These are phyloP conservation scores for Penicillium lividum DNA, from an alignment of 495 filamentous ascomycete genomes.

Conservation along the genomic window DNA sequence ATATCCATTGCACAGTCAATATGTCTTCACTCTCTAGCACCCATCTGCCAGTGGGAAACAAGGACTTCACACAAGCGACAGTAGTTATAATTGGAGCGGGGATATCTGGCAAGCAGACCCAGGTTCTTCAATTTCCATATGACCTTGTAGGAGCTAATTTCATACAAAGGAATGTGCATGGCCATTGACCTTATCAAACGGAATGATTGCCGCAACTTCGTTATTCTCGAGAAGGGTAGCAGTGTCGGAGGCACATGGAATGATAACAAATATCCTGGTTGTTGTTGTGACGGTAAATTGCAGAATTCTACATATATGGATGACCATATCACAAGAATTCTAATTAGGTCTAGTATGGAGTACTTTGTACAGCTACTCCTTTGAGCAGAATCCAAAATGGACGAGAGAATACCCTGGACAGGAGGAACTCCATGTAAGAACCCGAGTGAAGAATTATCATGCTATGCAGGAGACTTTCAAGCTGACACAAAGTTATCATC, in stretches of 20 bases:
- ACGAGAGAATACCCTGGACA: slow-evolving; percentile 64
- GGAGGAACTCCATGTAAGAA: slow-evolving; percentile 50
- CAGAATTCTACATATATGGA: not conserved
- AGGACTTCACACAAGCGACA: slow-evolving; percentile 43
- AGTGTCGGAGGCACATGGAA: slow-evolving; percentile 58
- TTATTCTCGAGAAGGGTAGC: slow-evolving; percentile 56
- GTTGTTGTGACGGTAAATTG: slow-evolving; percentile 51
- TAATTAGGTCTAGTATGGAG: slow-evolving; percentile 41
- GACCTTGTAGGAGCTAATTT: not conserved
- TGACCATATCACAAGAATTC: not conserved
- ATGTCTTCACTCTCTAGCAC: slow-evolving; percentile 16
- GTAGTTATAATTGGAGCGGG: slow-evolving; percentile 59
- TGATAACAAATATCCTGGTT: slow-evolving; percentile 56
- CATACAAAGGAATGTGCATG: slow-evolving; percentile 49
- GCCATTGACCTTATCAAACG: slow-evolving; percentile 58
- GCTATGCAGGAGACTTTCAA: not conserved
- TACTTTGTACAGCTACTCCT: slow-evolving; percentile 63
- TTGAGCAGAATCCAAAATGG: slow-evolving; percentile 66
- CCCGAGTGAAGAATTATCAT: not conserved
- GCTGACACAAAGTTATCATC: slow-evolving; percentile 18
- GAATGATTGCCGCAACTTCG: slow-evolving; percentile 54
- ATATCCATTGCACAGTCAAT: not conserved
- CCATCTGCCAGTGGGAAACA: slow-evolving; percentile 28
- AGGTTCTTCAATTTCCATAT: not conserved
- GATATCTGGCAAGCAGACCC: slow-evolving; percentile 36